Conservation (phyloP, 2,329 filamentous ascomycete genomes). For the Paramyrothecium sp. region DNA sequence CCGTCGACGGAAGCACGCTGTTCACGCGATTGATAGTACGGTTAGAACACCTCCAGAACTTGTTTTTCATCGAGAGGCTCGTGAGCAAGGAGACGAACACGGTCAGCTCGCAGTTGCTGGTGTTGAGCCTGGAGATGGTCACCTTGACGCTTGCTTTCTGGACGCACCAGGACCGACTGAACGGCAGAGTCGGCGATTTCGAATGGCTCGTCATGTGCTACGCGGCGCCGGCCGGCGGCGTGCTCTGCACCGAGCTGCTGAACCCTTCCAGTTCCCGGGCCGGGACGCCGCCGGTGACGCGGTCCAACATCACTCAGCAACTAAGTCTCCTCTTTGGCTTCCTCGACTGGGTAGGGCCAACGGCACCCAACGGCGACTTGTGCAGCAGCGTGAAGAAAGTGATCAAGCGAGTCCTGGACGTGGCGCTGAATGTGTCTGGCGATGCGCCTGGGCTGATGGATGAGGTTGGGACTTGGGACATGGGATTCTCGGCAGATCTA, state of each 20-base stretch:
- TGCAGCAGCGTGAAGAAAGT: conserved; percentile 43
- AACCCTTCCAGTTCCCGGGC: neutral
- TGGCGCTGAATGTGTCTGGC: conserved; percentile 39
- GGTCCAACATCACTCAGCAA: conserved; percentile 50
- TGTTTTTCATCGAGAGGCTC: conserved; percentile 59
- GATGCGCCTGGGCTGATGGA: conserved; percentile 17
- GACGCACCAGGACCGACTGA: conserved; percentile 48
- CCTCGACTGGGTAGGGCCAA: conserved; percentile 48
- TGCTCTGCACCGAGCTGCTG: conserved; percentile 49
- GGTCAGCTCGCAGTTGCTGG: conserved; percentile 36
- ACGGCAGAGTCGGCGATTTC: conserved; percentile 14
- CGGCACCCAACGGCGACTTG: conserved; percentile 45
- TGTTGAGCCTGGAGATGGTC: conserved; percentile 47
- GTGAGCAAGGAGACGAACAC: conserved; percentile 42
- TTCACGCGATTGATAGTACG: conserved; percentile 45
- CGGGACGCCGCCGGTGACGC: conserved; percentile 29
- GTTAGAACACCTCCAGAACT: conserved; percentile 53
- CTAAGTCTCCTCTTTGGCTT: conserved; percentile 50
- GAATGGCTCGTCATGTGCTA: conserved; percentile 43
- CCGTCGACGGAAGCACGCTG: neutral
- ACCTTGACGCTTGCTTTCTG: conserved; percentile 44
- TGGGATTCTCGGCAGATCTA: conserved; percentile 10
- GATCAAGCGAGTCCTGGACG: conserved; percentile 49
- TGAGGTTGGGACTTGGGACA: conserved; percentile 33
- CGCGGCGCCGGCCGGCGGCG: conserved; percentile 46